Conservation (phyloP, 768 basidiomycete genomes). For the Termitomyces sp. region DNA sequence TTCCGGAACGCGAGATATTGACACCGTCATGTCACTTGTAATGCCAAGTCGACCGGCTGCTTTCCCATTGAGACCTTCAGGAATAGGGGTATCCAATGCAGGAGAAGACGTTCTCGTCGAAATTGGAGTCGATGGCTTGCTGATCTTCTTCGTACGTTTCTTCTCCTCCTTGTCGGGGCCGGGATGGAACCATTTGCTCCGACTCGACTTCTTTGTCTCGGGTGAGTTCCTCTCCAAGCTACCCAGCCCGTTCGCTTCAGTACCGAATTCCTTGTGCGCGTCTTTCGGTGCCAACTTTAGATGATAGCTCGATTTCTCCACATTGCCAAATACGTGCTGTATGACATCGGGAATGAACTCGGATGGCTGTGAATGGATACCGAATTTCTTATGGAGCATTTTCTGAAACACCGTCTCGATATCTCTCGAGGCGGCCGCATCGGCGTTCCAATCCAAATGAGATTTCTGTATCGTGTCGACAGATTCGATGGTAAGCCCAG, state of each 20-base stretch:
- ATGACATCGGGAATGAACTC: slow-evolving; percentile 45
- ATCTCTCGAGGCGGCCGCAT: slow-evolving; percentile 34
- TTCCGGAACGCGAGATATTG: slow-evolving; percentile 21
- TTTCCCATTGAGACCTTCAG: slow-evolving; percentile 21
- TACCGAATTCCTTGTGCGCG: slow-evolving; percentile 1
- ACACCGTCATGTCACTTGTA: slow-evolving; percentile 16
- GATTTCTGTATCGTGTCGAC: slow-evolving; percentile 4
- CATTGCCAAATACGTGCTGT: slow-evolving; percentile 47
- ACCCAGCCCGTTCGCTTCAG: background rate
- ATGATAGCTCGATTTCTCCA: slow-evolving; percentile 45
- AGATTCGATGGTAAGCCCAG: slow-evolving; percentile 3
- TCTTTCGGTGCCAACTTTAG: slow-evolving; percentile 52
- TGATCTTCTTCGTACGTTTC: slow-evolving; percentile 20
- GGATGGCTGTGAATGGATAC: slow-evolving; percentile 49
- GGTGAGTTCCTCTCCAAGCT: slow-evolving; percentile 11
- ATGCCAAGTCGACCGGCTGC: slow-evolving; percentile 24
- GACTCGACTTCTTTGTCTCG: slow-evolving; percentile 27
- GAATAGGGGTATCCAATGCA: slow-evolving; percentile 17
- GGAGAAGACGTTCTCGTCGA: slow-evolving; percentile 17
- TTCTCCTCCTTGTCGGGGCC: slow-evolving; percentile 33
- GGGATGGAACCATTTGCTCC: slow-evolving; percentile 30
- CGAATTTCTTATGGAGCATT: slow-evolving; percentile 52
- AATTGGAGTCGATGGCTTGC: slow-evolving; percentile 13
- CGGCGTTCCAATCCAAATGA: slow-evolving; percentile 36
- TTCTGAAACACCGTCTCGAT: slow-evolving; percentile 56